These are phyloP conservation scores for Lachancea kluyveri DNA, from an alignment of 805 yeast species.

Conservation along the genomic window DNA sequence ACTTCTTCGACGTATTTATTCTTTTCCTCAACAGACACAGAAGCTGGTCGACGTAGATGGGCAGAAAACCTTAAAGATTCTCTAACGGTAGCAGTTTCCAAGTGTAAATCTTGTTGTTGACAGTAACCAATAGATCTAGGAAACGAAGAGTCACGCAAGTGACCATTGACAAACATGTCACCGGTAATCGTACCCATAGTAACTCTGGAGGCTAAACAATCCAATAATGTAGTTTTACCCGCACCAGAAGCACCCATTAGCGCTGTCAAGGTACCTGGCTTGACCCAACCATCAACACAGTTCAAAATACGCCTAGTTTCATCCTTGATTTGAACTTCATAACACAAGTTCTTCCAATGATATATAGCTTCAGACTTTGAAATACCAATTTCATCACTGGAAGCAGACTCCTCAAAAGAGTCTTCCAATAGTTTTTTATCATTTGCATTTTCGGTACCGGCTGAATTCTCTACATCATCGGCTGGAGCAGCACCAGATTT, in stretches of 20 bases:
- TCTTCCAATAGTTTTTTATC: conserved; percentile 24
- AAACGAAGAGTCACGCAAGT: conserved; percentile 55
- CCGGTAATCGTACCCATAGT: conserved; percentile 67
- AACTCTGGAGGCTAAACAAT: conserved; percentile 66
- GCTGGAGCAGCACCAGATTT: conserved; percentile 22
- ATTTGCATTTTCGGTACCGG: conserved; percentile 10
- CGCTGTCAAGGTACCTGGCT: conserved; percentile 78
- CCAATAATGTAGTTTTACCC: conserved; percentile 73
- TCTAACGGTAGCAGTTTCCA: conserved; percentile 62
- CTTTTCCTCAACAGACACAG: conserved; percentile 52
- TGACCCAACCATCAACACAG: conserved; percentile 75
- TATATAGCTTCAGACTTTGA: conserved; percentile 43
- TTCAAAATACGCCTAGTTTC: conserved; percentile 56
- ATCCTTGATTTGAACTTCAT: conserved; percentile 56
- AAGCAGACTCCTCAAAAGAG: conserved; percentile 11
- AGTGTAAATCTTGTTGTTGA: conserved; percentile 75
- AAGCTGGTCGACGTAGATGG: conserved; percentile 59
- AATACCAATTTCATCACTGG: conserved; percentile 20
- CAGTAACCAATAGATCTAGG: conserved; percentile 76
- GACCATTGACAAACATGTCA: conserved; percentile 67
- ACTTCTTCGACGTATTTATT: conserved; percentile 63
- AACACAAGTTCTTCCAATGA: conserved; percentile 74
- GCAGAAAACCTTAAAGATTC: conserved; percentile 73
- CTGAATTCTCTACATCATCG: conserved; percentile 23
- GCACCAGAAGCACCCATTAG: conserved; percentile 85